Evolutionary conservation across 1,284 basidiomycete species (phyloP).

Genomic region (Ustilago hordei): DNA sequence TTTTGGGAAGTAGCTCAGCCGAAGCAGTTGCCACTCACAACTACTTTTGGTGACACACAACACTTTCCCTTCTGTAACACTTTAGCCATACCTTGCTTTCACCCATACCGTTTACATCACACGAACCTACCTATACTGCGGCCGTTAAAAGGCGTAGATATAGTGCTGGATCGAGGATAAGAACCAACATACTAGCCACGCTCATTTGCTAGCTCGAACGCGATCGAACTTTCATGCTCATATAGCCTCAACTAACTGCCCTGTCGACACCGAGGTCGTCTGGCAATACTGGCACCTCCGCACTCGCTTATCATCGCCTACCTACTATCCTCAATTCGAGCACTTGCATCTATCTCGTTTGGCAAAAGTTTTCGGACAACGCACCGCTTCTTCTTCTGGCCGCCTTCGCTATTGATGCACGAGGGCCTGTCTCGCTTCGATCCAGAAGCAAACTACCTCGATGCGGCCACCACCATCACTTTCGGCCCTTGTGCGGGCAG

Average conservation of each 20-base stretch:
- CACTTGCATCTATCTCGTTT: slow-evolving; percentile 9
- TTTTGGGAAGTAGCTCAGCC: slow-evolving; percentile 19
- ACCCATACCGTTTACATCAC: background rate
- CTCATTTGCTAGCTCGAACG: background rate
- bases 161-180: background rate
- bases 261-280: background rate
- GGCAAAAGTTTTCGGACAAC: slow-evolving; percentile 5
- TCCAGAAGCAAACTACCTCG: slow-evolving; percentile 16
- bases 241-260: background rate
- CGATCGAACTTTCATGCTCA: background rate
- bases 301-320: background rate
- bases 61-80: background rate
- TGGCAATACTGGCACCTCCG: background rate
- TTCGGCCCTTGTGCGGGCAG: slow-evolving; percentile 18
- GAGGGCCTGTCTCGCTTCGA: slow-evolving; percentile 28
- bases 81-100: background rate
- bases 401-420: slow-evolving; percentile 14
- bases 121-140: background rate
- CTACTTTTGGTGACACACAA: background rate
- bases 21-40: background rate
- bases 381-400: background rate
- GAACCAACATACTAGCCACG: background rate
- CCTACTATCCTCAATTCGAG: background rate
- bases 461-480: slow-evolving; percentile 40
- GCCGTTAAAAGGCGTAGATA: background rate